These are phyloP conservation scores for Spizellomyces sp. DNA, from an alignment of 192 early-diverging fungal species.

Conservation along the genomic window DNA sequence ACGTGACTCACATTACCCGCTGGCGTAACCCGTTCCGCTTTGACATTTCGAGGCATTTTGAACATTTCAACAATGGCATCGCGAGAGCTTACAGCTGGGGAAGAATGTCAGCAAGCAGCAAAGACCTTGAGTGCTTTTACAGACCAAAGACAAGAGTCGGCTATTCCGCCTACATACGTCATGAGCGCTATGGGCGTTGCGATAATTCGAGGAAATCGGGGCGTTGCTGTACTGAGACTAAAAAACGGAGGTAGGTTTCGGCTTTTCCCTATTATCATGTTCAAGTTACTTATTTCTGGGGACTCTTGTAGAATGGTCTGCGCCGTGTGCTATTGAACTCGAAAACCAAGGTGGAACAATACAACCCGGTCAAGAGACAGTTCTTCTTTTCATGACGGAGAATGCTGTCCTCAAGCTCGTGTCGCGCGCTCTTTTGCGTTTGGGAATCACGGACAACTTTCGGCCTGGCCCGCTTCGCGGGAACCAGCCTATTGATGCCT, in stretches of 20 bases:
- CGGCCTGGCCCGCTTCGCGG: slow-evolving; percentile 44
- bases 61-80: neutral
- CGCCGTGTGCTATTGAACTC: slow-evolving; percentile 56
- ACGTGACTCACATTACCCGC: no score
- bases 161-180: slow-evolving; percentile 43
- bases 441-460: slow-evolving; percentile 50
- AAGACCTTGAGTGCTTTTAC: slow-evolving; percentile 49
- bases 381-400: slow-evolving; percentile 58
- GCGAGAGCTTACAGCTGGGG: slow-evolving; percentile 43
- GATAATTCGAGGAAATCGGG: slow-evolving; percentile 47
- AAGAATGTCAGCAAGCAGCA: slow-evolving; percentile 54
- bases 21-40: no score
- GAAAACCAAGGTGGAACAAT: slow-evolving; percentile 46
- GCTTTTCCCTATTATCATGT: neutral
- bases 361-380: slow-evolving; percentile 46
- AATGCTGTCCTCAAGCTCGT: slow-evolving; percentile 45
- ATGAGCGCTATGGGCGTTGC: slow-evolving; percentile 42
- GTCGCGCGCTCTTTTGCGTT: slow-evolving; percentile 37
- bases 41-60: neutral
- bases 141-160: slow-evolving; percentile 29
- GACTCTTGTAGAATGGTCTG: slow-evolving; percentile 51
- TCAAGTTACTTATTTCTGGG: slow-evolving; percentile 3
- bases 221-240: slow-evolving; percentile 54
- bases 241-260: slow-evolving; percentile 48
- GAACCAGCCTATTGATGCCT: slow-evolving; percentile 30